Percentiles rank a stretch among this genome's conserved stretches.
Evolutionary conservation across 768 basidiomycete species (phyloP).

Genomic region (Kwoniella mangroviensis): DNA sequence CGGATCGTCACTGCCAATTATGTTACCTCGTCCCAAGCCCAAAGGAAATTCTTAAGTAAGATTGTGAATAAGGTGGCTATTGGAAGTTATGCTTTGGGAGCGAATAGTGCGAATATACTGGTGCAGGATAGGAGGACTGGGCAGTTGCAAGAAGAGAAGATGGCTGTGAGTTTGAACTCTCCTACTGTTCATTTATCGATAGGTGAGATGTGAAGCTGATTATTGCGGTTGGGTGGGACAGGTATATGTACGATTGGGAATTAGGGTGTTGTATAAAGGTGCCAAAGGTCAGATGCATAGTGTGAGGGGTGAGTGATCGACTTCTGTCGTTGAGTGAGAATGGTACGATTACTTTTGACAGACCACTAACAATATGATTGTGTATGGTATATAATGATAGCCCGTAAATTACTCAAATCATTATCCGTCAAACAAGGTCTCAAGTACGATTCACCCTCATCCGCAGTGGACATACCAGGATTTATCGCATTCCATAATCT

Average conservation of each 20-base stretch:
- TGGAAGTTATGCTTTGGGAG: slow-evolving; percentile 87
- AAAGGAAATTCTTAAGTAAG: slow-evolving; percentile 96
- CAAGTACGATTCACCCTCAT: slow-evolving; percentile 88
- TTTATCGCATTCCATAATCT: slow-evolving; percentile 92
- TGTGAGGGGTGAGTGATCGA: slow-evolving; percentile 67
- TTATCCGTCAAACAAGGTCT: slow-evolving; percentile 89
- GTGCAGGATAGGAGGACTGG: slow-evolving; percentile 93
- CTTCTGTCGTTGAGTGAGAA: not conserved
- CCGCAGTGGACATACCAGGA: slow-evolving; percentile 76
- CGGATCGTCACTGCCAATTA: slow-evolving; percentile 90
- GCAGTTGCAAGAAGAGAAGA: slow-evolving; percentile 95
- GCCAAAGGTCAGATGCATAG: slow-evolving; percentile 88
- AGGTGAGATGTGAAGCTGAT: not conserved
- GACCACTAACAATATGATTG: no score
- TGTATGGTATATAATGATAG: slow-evolving; percentile 56
- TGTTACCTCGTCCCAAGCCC: slow-evolving; percentile 91
- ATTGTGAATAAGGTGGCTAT: slow-evolving; percentile 81
- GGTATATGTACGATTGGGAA: slow-evolving; percentile 88
- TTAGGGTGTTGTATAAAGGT: slow-evolving; percentile 86
- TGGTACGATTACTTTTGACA: not conserved
- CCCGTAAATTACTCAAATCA: slow-evolving; percentile 81
- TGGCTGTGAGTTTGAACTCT: slow-evolving; percentile 60
- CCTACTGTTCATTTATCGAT: not conserved
- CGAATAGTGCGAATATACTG: slow-evolving; percentile 97
- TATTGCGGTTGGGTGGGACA: slow-evolving; percentile 56